Percentiles rank a stretch among this genome's conserved stretches.
phyloP scores from a whole-genome alignment of 75 land plant species.

The Adiantum capillusveneris region DNA sequence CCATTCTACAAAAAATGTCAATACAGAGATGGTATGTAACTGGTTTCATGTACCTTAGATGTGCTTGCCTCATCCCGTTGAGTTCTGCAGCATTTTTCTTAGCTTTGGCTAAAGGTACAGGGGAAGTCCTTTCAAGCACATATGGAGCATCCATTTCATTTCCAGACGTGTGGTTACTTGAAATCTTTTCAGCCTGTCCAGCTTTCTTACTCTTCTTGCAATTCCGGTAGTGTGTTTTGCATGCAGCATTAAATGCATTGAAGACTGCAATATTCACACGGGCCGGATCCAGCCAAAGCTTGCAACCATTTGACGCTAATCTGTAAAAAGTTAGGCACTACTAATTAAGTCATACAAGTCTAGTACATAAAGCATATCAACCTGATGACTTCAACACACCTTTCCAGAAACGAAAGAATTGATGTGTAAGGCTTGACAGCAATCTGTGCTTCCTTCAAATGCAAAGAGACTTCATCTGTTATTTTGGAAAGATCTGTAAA shows the following conservation, averaged over 20 bases:
- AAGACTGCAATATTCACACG: conserved; percentile 81
- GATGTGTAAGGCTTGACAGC: conserved; percentile 68
- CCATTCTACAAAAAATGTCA: no score
- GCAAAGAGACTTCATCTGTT: conserved; percentile 56
- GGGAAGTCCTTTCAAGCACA: conserved; percentile 49
- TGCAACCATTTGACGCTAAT: conserved; percentile 58
- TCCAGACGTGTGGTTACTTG: conserved; percentile 1
- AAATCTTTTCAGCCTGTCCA: neutral
- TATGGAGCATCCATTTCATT: conserved; percentile 37
- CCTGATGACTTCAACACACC: conserved; percentile 43
- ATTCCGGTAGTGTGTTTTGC: conserved; percentile 22
- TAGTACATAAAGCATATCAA: no score
- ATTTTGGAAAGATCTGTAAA: conserved; percentile 68
- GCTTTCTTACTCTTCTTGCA: conserved; percentile 7
- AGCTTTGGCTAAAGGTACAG: conserved; percentile 69
- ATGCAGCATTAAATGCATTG: conserved; percentile 51
- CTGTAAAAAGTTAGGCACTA: conserved; percentile 24
- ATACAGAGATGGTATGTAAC: no score
- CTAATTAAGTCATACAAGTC: neutral
- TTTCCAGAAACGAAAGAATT: conserved; percentile 61
- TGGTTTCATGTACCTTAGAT: conserved; percentile 50
- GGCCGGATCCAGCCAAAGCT: conserved; percentile 79
- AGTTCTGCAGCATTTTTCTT: conserved; percentile 87
- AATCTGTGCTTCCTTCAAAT: conserved; percentile 64
- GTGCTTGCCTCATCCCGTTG: conserved; percentile 79